Evolutionary conservation across 2,329 filamentous ascomycete species (phyloP), one percentile per base, ranked within the genome.

Genomic region (Colletotrichum eremochloae): DNA sequence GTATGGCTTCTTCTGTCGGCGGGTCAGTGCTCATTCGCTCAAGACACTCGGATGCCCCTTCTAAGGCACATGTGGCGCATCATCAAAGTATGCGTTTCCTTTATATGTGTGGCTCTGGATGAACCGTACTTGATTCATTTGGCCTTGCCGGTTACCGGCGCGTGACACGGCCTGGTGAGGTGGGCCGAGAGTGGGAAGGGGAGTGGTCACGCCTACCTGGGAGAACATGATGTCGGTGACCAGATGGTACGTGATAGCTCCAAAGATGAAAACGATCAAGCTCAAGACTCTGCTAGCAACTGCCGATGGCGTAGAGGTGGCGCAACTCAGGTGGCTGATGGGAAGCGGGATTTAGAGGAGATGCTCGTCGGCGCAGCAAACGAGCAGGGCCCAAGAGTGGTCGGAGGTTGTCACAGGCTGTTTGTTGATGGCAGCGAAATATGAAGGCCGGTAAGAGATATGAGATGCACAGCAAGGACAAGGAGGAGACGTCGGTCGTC

Each of bases 1-100:
- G 82, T 95, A 98, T 3, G 96, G 95, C 85, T 95, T 91, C 86
- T 92, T 74, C 72, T 75, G 44, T 14, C 7, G 38, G 18, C 29
- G 20, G 24, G 46, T 72, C 55, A 72, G 66, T 38, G 29, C 36
- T 14, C 20, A 46, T 33, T 33, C 46, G n/a, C 24, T 55, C 36
- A 33, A 42, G 36, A 33, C 48, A 53, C 14, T 12, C 5, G n/a
- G 15, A 31, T 24, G 38, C 12, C n/a, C 24, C 38, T 33, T 12
- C 18, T 12, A 18, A 48, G 5, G 5, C 46, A 53, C 36, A 31
- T 58, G 5, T 31, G 44, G 42, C 33, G n/a, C 44, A 1, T 11
- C 18, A 15, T 33, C 11, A 0, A 11, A 18, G 20, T 18, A 6
- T 7, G 8, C 24, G 40, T 15, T 11, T n/a, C 18, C 53, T 36